Evolutionary conservation across 768 basidiomycete genomes (phyloP).

Genomic region (Trametopsis cervina): DNA sequence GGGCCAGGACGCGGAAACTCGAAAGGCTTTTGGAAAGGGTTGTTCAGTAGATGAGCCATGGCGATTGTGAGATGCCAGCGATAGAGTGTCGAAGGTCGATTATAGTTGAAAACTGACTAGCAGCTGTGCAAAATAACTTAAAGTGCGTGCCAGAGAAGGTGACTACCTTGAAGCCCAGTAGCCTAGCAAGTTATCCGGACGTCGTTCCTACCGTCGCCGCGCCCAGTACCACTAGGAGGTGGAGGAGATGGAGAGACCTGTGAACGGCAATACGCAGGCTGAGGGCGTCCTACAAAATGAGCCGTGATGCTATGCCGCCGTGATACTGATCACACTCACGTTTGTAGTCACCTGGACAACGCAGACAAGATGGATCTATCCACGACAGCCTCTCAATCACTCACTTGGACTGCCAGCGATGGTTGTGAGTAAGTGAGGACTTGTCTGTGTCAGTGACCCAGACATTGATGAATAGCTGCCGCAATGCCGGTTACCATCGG

Average conservation of each 20-base stretch:
- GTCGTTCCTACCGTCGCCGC: slow-evolving; percentile 1
- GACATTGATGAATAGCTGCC: no score
- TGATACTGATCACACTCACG: slow-evolving; percentile 15
- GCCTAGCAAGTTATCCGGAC: not conserved
- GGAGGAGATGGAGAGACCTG: not conserved
- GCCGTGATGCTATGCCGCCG: slow-evolving; percentile 17
- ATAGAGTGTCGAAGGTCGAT: not conserved
- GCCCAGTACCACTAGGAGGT: not conserved
- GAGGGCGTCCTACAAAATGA: slow-evolving; percentile 3
- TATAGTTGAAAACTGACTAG: slow-evolving; percentile 5
- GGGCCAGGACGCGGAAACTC: slow-evolving; percentile 34
- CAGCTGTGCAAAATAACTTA: slow-evolving; percentile 7
- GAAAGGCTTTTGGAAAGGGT: slow-evolving; percentile 35
- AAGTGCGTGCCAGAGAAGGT: not conserved
- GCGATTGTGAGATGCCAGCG: not conserved
- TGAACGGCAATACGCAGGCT: not conserved
- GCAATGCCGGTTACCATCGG: slow-evolving; percentile 4
- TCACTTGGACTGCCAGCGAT: no score
- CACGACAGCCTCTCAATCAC: not conserved
- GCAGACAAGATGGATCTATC: slow-evolving; percentile 11
- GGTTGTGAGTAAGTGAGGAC: no score
- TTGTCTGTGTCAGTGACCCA: no score
- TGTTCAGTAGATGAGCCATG: slow-evolving; percentile 21
- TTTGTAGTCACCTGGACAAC: slow-evolving; percentile 27
- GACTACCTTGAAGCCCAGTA: not conserved